Base-by-base conservation (phyloP, 1,139 yeast species). In the Ogataea hybrid region DNA sequence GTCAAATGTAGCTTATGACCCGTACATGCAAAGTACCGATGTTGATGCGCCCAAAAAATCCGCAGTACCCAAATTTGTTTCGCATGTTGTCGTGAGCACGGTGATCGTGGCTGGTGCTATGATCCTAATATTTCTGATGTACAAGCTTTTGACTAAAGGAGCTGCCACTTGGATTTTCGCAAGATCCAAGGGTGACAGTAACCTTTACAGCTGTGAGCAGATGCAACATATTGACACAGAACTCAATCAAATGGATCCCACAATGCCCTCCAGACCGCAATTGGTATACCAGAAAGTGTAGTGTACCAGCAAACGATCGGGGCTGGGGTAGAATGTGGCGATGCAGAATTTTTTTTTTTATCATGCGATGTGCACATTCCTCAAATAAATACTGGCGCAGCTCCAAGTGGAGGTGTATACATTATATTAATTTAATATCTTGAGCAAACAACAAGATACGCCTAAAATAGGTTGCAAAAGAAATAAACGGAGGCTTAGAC, bases 321-420 rank as follows among this genome's bases (percentile, higher is more conserved):
- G 36, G 41, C 36, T 38, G 36, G 27, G 18, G 18, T 29, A 7
- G 20, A 14, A 16, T 28, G 41, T 32, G 41, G 41, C 41, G 21
- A 27, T 18, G 36, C 41, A 38, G 36, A n/a, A 38, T 20, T 32
- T 38, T 38, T 37, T 38, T 29, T 38, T 29, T 38, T 29, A 28
- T 38, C 31, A 31, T 37, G 16, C 16, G 30, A 30, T 25, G 21
- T 37, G 41, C 41, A 14, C 38, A 39, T 33, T 33, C 34, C 38
- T 15, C 31, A 39, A 33, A 39, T 28, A 28, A 27, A 39, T 28
- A 39, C 33, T 23, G 42, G 42, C 42, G 42, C 42, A 39, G 42
- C 38, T 9, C 27, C 28, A 25, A 15, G 32, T 28, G 28, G 41
- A 32, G 12, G 28, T 20, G 15, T 32, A 38, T 38, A 32, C 28